Evolutionary conservation across 352 stramenopile genomes (phyloP).

Genomic region (Phytophthora constricta): DNA sequence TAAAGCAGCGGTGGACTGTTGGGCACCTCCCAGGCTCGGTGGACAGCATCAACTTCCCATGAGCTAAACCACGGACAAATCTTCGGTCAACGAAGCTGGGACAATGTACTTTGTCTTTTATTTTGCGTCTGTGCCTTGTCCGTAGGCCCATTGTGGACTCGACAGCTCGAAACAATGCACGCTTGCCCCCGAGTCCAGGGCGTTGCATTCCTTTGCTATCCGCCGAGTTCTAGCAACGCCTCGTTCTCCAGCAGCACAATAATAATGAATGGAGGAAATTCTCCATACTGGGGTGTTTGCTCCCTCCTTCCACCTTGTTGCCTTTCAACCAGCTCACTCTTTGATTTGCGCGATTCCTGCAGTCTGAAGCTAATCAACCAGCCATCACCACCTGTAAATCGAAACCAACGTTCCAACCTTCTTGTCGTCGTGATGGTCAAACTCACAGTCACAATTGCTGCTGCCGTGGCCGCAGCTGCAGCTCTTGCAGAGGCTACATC

Average conservation of each 20-base stretch:
- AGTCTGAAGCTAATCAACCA: neutral
- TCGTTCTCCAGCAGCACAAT: neutral
- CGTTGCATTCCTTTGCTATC: constrained; percentile 22
- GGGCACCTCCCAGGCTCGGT: neutral
- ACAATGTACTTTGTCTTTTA: neutral
- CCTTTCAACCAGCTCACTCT: constrained; percentile 4
- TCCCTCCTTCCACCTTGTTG: neutral
- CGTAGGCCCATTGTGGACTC: neutral
- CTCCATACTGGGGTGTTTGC: too few relatives aligned
- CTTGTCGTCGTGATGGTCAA: constrained; percentile 10
- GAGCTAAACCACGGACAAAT: too few relatives aligned
- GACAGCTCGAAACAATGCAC: constrained; percentile 14
- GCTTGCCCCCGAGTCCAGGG: neutral
- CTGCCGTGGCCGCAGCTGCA: constrained; percentile 11
- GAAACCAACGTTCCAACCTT: neutral
- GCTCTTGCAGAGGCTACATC: constrained; percentile 6
- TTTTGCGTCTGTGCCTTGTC: neutral
- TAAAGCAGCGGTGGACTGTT: neutral
- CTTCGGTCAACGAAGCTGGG: neutral
- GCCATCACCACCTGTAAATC: neutral
- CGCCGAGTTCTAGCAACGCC: constrained; percentile 15
- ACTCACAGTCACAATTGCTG: constrained; percentile 1
- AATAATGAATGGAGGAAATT: too few relatives aligned
- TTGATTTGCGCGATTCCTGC: constrained; percentile 5
- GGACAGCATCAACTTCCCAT: neutral